Base-by-base conservation (phyloP, 2,329 filamentous ascomycete species). In the Hypoxylon sp. region DNA sequence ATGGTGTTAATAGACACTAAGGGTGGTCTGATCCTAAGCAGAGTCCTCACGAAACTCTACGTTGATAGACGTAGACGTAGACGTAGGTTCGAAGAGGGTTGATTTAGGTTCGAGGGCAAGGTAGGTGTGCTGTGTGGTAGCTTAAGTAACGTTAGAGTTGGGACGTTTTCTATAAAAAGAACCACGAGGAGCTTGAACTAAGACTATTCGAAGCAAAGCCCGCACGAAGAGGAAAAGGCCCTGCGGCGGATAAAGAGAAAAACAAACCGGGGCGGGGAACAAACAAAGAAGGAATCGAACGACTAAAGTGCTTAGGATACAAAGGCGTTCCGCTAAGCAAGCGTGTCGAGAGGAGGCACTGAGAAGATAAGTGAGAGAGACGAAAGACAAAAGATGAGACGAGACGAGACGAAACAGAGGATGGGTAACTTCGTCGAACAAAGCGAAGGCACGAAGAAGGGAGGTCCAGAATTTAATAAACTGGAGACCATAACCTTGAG, bases 401-500 rank as follows among this genome's bases (percentile, higher is more conserved):
- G 13, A 39, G n/a, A 41, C 47, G 44, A 30, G 19, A 46, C 28
- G 26, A 30, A 24, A 44, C 17, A 43, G 44, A 46, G 41, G 56
- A 46, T 50, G 58, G 41, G 44, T 57, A 49, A 44, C 41, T 41
- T 41, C 26, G 56, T 61, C 30, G 44, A 62, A 59, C 65, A 63
- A 61, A 65, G 56, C 64, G 64, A 61, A 59, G 28, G 58, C 46
- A 62, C 55, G 58, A 65, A 65, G 58, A 62, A 65, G 65, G 65
- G 62, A 53, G 65, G 65, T 65, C 65, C 65, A 67, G 65, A 67
- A 67, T 67, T 68, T 68, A 68, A 68, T 66, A 65, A 68, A 68
- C 49, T 68, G 63, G 62, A 47, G 65, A 64, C 52, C 13, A 11
- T 41, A 19, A 22, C 6, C 56, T 62, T 56, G 39, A 63, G 62